These are phyloP conservation scores for Butyriboletus loyo DNA, from an alignment of 768 basidiomycete genomes.

Conservation along the genomic window DNA sequence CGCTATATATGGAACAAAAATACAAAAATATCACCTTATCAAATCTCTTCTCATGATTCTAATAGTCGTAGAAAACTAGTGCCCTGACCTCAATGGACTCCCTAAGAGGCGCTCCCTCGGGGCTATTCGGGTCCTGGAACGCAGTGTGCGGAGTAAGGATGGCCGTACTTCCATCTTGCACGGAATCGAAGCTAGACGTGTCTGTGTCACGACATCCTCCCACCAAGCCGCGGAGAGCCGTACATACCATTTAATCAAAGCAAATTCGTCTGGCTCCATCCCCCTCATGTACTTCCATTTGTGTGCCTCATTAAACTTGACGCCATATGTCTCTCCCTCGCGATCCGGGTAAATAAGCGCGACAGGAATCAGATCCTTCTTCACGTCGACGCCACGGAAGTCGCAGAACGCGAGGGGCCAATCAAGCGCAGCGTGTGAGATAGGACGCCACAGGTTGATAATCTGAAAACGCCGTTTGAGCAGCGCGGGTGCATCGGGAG, in stretches of 20 bases:
- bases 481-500: slow-evolving; percentile 37
- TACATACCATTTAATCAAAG: slow-evolving; percentile 47
- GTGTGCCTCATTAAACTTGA: slow-evolving; percentile 39
- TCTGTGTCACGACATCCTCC: neutral
- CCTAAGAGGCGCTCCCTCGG: slow-evolving; percentile 27
- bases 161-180: slow-evolving; percentile 35
- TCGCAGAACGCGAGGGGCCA: slow-evolving; percentile 50
- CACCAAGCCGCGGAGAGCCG: neutral
- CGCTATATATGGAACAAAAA: neutral
- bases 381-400: slow-evolving; percentile 39
- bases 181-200: slow-evolving; percentile 30
- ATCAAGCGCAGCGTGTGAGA: slow-evolving; percentile 43
- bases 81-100: slow-evolving; percentile 37
- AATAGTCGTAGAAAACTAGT: slow-evolving; percentile 35
- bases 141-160: slow-evolving; percentile 33
- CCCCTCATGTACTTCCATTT: slow-evolving; percentile 46
- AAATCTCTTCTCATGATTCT: neutral
- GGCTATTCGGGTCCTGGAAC: slow-evolving; percentile 35
- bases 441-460: slow-evolving; percentile 55
- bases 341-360: slow-evolving; percentile 40
- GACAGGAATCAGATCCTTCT: slow-evolving; percentile 37
- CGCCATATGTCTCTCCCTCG: slow-evolving; percentile 42
- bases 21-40: neutral
- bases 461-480: slow-evolving; percentile 48
- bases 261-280: slow-evolving; percentile 44